A percentile compares a stretch with the other conserved stretches of the same genome.
These are phyloP conservation scores for Aspergillus sclerotiicarbonarius DNA, from an alignment of 495 filamentous ascomycete genomes.

Conservation along the genomic window DNA sequence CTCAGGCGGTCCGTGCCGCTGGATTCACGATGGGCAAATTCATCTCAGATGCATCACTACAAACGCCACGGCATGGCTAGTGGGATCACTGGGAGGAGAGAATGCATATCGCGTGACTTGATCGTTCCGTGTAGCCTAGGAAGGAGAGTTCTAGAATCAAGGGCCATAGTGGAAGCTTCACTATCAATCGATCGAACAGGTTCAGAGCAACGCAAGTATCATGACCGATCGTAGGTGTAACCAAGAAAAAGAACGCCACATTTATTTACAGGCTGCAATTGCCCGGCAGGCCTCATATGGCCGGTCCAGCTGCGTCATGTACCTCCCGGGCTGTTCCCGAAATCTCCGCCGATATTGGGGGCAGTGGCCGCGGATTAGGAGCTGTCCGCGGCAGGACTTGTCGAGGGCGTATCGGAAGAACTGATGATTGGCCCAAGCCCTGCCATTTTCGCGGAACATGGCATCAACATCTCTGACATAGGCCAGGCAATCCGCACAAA, in stretches of 20 bases:
- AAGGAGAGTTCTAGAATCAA: too few relatives aligned
- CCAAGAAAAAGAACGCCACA: background rate
- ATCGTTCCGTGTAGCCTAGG: too few relatives aligned
- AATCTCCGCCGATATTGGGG: constrained; percentile 12
- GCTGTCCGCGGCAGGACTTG: constrained; percentile 9
- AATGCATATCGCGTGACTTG: too few relatives aligned
- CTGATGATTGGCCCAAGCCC: constrained; percentile 8
- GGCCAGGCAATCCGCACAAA: constrained; percentile 16
- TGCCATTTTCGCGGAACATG: constrained; percentile 1
- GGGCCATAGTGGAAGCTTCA: too few relatives aligned
- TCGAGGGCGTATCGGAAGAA: constrained; percentile 17
- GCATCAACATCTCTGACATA: constrained; percentile 10
- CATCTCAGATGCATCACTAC: too few relatives aligned
- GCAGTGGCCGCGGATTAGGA: constrained; percentile 10
- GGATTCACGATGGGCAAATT: too few relatives aligned
- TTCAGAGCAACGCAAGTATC: too few relatives aligned
- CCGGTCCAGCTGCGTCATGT: constrained; percentile 7
- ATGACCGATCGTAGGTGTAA: too few relatives aligned
- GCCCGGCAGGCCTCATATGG: constrained; percentile 14
- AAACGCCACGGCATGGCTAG: too few relatives aligned
- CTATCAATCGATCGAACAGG: too few relatives aligned
- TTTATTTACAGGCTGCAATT: constrained; percentile 7
- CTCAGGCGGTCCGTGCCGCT: too few relatives aligned
- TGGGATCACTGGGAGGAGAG: too few relatives aligned
- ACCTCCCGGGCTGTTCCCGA: constrained; percentile 3